Conservation (phyloP, 345 rosid genomes). For the Barbarea vulgaris region DNA sequence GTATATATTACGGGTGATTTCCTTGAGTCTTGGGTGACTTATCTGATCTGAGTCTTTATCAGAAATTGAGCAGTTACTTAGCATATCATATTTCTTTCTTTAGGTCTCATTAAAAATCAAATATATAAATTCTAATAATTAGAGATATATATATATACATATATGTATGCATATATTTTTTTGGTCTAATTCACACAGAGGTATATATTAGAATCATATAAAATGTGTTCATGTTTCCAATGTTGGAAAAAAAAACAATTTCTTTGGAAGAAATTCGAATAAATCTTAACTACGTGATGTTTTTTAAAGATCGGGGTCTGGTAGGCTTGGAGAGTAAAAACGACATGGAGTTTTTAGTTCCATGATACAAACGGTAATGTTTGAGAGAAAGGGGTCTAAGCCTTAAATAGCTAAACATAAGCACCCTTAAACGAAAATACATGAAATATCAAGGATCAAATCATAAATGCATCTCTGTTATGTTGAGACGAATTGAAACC, state of each 20-base stretch:
- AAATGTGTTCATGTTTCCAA: neutral
- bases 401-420: neutral
- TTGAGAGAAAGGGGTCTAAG: neutral
- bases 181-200: too few relatives aligned
- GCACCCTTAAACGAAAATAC: neutral
- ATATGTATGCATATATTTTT: too few relatives aligned
- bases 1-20: too few relatives aligned
- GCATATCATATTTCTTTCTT: too few relatives aligned
- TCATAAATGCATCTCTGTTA: neutral
- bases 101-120: too few relatives aligned
- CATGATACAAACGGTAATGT: neutral
- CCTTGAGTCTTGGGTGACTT: too few relatives aligned
- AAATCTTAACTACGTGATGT: neutral
- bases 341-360: constrained; percentile 1
- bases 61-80: too few relatives aligned
- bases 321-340: neutral
- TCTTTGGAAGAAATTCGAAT: neutral
- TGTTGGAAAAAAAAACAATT: neutral
- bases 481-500: neutral
- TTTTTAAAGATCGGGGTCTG: neutral
- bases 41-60: too few relatives aligned
- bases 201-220: neutral
- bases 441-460: constrained; percentile 3
- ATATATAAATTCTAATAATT: too few relatives aligned
- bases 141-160: too few relatives aligned